Percentiles rank a stretch among this genome's conserved stretches.
Evolutionary conservation across 129 eudicot genomes (phyloP).

Genomic region (Centrapalus pauciflorus): DNA sequence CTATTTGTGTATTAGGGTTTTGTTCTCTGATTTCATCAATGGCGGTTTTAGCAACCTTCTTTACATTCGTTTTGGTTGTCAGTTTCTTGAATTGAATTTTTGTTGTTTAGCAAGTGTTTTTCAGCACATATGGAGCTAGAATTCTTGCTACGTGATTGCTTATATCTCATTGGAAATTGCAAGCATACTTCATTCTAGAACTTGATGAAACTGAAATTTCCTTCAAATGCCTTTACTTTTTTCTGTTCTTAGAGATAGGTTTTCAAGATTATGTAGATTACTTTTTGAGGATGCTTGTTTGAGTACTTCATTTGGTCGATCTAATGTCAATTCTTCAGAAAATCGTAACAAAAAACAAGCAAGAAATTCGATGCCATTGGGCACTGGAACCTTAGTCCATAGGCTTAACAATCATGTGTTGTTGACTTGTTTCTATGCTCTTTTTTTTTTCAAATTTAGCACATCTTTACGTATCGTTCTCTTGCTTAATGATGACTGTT

Average conservation of each 20-base stretch:
- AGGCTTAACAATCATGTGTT: too few species aligned
- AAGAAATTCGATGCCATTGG: background rate
- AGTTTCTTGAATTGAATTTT: background rate
- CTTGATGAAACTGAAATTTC: background rate
- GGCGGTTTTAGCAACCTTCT: background rate
- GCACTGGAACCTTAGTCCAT: too few species aligned
- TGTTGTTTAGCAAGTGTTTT: background rate
- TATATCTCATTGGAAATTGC: background rate
- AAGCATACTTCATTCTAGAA: background rate
- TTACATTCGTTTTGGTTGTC: background rate
- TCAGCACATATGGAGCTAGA: background rate
- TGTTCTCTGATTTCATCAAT: background rate
- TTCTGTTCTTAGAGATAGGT: background rate
- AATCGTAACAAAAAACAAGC: background rate
- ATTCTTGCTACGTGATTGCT: background rate
- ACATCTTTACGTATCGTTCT: background rate
- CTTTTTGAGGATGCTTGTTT: background rate
- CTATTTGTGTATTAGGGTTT: background rate
- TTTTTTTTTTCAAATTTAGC: background rate
- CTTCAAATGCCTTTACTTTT: background rate
- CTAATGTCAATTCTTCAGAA: background rate
- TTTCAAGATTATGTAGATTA: background rate
- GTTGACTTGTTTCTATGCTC: constrained; percentile 2
- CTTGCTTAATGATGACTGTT: constrained; percentile 18
- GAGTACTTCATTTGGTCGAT: background rate